Evolutionary conservation across 192 early-diverging fungal species (phyloP), one percentile per base, ranked within the genome.

Genomic region (Coemansia sp.): DNA sequence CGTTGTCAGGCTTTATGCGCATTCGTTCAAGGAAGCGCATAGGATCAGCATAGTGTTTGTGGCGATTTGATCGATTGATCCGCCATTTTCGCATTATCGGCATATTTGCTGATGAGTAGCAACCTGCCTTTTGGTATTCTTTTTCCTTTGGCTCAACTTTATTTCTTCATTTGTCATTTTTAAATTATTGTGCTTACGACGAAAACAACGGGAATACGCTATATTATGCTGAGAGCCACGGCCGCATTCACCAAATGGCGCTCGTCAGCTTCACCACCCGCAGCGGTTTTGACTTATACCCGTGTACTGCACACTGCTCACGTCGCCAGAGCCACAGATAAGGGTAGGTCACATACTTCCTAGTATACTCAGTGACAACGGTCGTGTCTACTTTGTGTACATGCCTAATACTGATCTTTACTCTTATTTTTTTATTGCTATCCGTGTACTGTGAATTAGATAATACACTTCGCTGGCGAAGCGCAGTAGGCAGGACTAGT

Each of bases 201-300:
- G 7, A 19, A 59, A 32, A 59, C 31, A 59, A 19, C 31, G 51
- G 20, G 24, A 55, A 15, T 13, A 13, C 20, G 51, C 51, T 55
- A 55, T 59, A 59, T 32, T 59, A 59, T 59, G 56, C 32, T 59
- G 56, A 53, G 64, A 53, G 64, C 64, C 10, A 50, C 64, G n/a
- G 34, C 64, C 32, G 34, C 48, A 53, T 53, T 34, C 11, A 36
- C 56, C 13, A 59, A 36, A 59, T 59, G 56, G 31, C 56, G 56
- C 56, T 59, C 56, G 32, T 36, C 56, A 19, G 32, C 56, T 59
- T 59, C 32, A 19, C 56, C 32, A 36, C 32, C 2, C n/a, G 15
- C 53, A 17, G 31, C 53, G 11, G 53, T 32, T 12, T 12, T 56
- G 27, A 29, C 31, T 15, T 19, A 34, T 19, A 31, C 32, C 38